Evolutionary conservation across 768 basidiomycete genomes (phyloP).

Genomic region (Suillus decipiens): DNA sequence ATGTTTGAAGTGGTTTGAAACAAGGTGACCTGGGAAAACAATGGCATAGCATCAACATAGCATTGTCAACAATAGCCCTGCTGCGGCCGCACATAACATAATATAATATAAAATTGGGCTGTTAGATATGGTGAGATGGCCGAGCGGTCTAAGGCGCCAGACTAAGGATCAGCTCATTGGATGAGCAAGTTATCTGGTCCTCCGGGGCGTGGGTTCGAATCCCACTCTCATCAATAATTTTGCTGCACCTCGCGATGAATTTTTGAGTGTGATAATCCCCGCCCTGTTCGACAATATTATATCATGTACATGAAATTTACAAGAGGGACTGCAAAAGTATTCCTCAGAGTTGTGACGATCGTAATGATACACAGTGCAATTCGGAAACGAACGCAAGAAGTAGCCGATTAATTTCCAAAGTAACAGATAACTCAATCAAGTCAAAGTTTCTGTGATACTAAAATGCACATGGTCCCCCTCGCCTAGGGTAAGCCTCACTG

Average conservation of each 20-base stretch:
- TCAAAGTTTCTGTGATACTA: conserved; percentile 51
- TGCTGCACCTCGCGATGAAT: background rate
- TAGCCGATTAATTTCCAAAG: conserved; percentile 18
- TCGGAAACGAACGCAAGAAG: conserved; percentile 19
- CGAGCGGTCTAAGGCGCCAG: conserved; percentile 91
- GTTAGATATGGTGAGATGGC: conserved; percentile 59
- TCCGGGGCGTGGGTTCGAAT: conserved; percentile 46
- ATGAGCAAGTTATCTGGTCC: conserved; percentile 33
- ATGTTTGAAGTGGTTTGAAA: conserved; percentile 1
- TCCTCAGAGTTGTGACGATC: background rate
- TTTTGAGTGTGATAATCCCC: background rate
- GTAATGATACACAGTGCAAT: conserved; percentile 8
- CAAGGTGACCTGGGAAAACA: background rate
- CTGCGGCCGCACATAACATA: background rate
- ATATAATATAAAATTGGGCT: fast-evolving
- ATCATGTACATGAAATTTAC: background rate
- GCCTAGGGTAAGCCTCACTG: conserved; percentile 76
- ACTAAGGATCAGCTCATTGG: conserved; percentile 53
- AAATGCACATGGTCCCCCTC: conserved; percentile 83
- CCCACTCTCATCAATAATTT: conserved; percentile 35
- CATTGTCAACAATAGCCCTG: no score
- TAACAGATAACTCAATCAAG: conserved; percentile 26
- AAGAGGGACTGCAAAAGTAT: background rate
- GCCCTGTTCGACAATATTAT: no score
- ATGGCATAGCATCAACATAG: no score